These are phyloP conservation scores for Penicillium subrubescens DNA, from an alignment of 495 filamentous ascomycete genomes.

Conservation along the genomic window DNA sequence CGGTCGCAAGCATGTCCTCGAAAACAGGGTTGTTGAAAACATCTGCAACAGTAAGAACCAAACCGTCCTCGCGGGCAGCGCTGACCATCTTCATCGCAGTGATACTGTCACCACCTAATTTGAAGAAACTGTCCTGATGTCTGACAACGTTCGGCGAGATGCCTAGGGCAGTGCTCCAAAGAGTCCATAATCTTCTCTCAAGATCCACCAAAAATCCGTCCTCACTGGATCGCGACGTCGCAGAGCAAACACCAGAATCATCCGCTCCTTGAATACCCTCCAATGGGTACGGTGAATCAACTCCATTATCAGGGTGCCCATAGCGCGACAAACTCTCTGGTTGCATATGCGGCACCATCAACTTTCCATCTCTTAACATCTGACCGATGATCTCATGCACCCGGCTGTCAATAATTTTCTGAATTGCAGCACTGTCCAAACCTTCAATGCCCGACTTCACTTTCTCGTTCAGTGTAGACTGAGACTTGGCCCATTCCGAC, in stretches of 20 bases:
- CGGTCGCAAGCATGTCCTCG: conserved; percentile 46
- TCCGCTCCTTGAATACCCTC: conserved; percentile 22
- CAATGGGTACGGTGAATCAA: conserved; percentile 25
- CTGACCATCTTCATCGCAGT: conserved; percentile 70
- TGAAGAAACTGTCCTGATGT: conserved; percentile 51
- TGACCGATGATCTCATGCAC: conserved; percentile 43
- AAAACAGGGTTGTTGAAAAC: conserved; percentile 51
- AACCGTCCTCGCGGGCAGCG: conserved; percentile 53
- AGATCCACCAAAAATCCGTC: conserved; percentile 30
- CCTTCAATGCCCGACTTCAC: conserved; percentile 10
- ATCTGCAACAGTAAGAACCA: conserved; percentile 59
- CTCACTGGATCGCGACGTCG: conserved; percentile 27
- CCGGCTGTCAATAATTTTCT: conserved; percentile 43
- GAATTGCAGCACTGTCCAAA: conserved; percentile 33
- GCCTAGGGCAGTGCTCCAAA: conserved; percentile 51
- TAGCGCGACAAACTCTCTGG: conserved; percentile 21
- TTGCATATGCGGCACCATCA: conserved; percentile 27
- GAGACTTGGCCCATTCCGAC: conserved; percentile 17
- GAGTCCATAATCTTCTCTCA: conserved; percentile 44
- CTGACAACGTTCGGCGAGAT: conserved; percentile 41
- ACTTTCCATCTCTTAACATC: conserved; percentile 41
- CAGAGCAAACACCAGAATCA: conserved; percentile 31
- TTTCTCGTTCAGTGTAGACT: conserved; percentile 18
- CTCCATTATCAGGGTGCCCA: conserved; percentile 16
- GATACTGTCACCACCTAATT: conserved; percentile 57